Conservation (phyloP, 805 yeast genomes). For the Saccharomycopsis capsularis region DNA sequence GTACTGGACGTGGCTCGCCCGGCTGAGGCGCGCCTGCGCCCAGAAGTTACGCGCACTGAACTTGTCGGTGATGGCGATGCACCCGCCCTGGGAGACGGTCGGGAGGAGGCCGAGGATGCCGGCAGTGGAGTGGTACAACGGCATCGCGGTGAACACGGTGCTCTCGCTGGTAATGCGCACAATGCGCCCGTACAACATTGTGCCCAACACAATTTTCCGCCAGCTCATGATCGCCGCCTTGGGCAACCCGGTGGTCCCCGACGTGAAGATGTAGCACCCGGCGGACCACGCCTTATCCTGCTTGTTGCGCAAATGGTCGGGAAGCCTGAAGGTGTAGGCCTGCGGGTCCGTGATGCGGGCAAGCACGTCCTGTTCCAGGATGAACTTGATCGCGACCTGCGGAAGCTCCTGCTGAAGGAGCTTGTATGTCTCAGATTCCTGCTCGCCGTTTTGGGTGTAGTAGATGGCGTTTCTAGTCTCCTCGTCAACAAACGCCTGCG, state of each 20-base stretch:
- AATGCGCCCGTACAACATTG: constrained; percentile 61
- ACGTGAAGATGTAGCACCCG: constrained; percentile 74
- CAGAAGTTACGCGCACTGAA: constrained; percentile 82
- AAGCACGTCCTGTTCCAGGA: constrained; percentile 45
- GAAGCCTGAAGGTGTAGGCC: constrained; percentile 47
- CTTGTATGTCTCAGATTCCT: constrained; percentile 35
- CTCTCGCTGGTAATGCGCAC: constrained; percentile 50
- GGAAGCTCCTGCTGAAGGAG: constrained; percentile 32
- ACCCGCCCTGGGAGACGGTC: constrained; percentile 57
- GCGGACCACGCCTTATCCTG: constrained; percentile 52
- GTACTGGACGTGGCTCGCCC: constrained; percentile 80
- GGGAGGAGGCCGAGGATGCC: constrained; percentile 80
- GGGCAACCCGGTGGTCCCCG: constrained; percentile 94
- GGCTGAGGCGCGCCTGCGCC: constrained; percentile 71
- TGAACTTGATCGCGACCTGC: constrained; percentile 37
- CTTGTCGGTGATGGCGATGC: constrained; percentile 70
- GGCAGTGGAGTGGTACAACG: constrained; percentile 91
- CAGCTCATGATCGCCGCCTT: constrained; percentile 91
- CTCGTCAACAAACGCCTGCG: constrained; percentile 67
- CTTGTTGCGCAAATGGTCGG: constrained; percentile 51
- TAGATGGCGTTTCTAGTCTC: constrained; percentile 48
- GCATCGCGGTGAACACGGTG: constrained; percentile 85
- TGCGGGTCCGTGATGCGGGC: constrained; percentile 32
- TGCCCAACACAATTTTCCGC: constrained; percentile 74
- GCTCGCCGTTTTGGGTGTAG: constrained; percentile 17